Evolutionary conservation across 2,329 filamentous ascomycete species (phyloP), one percentile per base, ranked within the genome.

Genomic region (Tolypocladium tundrense): DNA sequence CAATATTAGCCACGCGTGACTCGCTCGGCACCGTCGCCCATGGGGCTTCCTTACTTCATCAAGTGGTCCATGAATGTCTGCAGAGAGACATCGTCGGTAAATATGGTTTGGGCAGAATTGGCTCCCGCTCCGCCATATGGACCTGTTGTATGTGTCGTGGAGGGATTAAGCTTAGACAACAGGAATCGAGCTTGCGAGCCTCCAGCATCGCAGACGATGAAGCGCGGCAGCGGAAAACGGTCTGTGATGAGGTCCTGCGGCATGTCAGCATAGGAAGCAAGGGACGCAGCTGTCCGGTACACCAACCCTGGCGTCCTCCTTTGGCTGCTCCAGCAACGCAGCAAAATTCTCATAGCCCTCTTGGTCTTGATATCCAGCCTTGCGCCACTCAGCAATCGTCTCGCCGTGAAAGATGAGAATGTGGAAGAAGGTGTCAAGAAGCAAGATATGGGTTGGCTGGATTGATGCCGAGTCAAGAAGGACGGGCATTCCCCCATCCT

Each of bases 11-110:
- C 21, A 35, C 5, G 14, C 61, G 53, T 60, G 58, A 35, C 19
- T 33, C 24, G 31, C 21, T 11, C 19, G 21, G 5, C 9, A 9
- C 33, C 27, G 27, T 33, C 1, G 5, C 19, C 10, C 27, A 33
- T 8, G 10, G 19, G 10, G 19, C 31, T 37, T 10, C 87, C 87
- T 75, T 80, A 92, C 90, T 99, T 99, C 94, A 99, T 99, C 71
- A 99, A 79, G 76, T 97, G 92, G 68, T 99, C 94, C 94, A 99
- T 99, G 71, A 99, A 99, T 1, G 93, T 97, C 75, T 97, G 93
- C 70, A 99, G 78, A 57, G 91, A 97, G 57, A 99, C 94, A 73
- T 99, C 94, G 69, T 99, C 94, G 1, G 94, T 99, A 77, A 99
- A 99, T 67, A 99, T 99, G 6, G 94, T 99, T 75, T 99, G 94